Conservation (phyloP, 352 stramenopile species). For the Phytopythium helicoides region DNA sequence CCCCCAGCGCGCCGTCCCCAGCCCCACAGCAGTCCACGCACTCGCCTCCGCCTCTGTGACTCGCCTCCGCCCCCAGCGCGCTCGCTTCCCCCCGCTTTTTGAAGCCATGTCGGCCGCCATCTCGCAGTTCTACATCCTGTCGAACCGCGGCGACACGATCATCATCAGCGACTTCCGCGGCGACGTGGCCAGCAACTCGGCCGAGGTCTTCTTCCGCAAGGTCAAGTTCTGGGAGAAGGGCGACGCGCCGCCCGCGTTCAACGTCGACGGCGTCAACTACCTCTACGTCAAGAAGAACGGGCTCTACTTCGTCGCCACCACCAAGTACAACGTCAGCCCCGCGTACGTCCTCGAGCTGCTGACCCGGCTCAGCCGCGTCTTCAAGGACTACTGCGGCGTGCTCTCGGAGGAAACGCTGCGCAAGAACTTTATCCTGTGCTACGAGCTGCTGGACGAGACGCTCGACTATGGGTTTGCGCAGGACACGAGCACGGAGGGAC, state of each 20-base stretch:
- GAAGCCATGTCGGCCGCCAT: conserved; percentile 75
- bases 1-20: too few species aligned
- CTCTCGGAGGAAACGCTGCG: conserved; percentile 97
- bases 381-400: conserved; percentile 99
- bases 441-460: too few species aligned
- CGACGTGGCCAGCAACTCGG: conserved; percentile 79
- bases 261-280: conserved; percentile 98
- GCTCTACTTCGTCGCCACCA: conserved; percentile 98
- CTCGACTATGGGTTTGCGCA: too few species aligned
- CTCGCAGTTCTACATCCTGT: conserved; percentile 99
- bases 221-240: conserved; percentile 99
- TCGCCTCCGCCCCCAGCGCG: too few species aligned
- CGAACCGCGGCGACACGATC: conserved; percentile 97
- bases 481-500: too few species aligned
- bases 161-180: conserved; percentile 97
- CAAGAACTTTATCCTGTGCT: too few species aligned
- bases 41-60: too few species aligned
- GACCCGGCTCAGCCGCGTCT: conserved; percentile 93
- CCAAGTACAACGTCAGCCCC: conserved; percentile 95
- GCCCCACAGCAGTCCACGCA: too few species aligned
- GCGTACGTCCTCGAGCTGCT: conserved; percentile 96
- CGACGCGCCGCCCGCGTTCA: conserved; percentile 96
- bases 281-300: conserved; percentile 98
- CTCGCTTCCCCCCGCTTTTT: too few species aligned
- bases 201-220: conserved; percentile 99